phyloP scores from a whole-genome alignment of 768 basidiomycete species.

The Ephemerocybe angulata region DNA sequence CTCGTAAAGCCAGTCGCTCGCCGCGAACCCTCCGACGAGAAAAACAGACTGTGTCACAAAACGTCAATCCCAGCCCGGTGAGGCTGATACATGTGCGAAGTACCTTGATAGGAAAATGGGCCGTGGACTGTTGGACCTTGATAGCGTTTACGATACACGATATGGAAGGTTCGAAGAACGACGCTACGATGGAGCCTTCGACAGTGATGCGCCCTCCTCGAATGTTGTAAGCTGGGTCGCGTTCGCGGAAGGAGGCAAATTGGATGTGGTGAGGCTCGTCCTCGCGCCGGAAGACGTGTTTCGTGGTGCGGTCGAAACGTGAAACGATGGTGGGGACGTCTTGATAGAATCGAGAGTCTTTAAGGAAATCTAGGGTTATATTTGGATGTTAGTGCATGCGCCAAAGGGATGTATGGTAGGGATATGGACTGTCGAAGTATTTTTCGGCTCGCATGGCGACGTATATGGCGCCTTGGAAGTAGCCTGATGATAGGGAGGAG shows the following conservation, averaged over 20 bases:
- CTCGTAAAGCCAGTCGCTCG: conserved; percentile 50
- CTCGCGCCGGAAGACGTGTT: conserved; percentile 34
- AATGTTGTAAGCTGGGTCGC: conserved; percentile 33
- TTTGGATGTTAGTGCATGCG: no score
- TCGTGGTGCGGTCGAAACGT: conserved; percentile 43
- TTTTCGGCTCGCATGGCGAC: conserved; percentile 37
- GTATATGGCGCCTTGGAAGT: conserved; percentile 44
- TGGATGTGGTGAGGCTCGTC: conserved; percentile 38
- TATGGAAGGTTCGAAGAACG: conserved; percentile 27
- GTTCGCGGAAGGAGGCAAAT: conserved; percentile 38
- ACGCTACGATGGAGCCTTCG: conserved; percentile 21
- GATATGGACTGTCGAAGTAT: conserved; percentile 32
- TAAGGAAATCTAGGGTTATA: conserved; percentile 31
- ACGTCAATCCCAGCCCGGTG: no score
- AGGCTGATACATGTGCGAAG: no score
- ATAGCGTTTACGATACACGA: conserved; percentile 21
- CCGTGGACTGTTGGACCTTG: conserved; percentile 12
- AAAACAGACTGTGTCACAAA: conserved; percentile 25
- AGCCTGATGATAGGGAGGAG: conserved; percentile 28
- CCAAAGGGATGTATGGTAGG: no score
- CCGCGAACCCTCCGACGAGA: conserved; percentile 58
- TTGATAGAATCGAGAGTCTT: conserved; percentile 32
- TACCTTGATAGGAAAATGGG: conserved; percentile 10
- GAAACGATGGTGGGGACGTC: conserved; percentile 34
- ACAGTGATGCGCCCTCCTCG: conserved; percentile 41